Percentiles rank a stretch among this genome's conserved stretches.
Conservation (phyloP, 2,329 filamentous ascomycete genomes). For the Botrytis pseudocinerea region DNA sequence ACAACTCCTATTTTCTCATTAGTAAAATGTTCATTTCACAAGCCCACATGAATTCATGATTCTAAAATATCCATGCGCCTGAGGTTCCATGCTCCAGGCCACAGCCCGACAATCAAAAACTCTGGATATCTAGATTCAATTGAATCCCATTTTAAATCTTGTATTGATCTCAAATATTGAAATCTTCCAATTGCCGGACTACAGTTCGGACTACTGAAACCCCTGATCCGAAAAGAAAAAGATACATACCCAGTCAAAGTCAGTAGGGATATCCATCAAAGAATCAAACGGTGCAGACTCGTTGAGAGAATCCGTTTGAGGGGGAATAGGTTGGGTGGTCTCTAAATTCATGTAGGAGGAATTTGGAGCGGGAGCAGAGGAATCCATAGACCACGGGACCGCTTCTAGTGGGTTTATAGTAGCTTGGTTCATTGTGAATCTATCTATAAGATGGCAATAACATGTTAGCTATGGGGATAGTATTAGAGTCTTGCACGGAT, state of each 20-base stretch:
- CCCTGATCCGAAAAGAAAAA: neutral
- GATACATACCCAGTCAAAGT: constrained; percentile 14
- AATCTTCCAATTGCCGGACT: neutral
- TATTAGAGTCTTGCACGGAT: neutral
- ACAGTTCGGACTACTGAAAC: neutral
- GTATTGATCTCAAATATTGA: neutral
- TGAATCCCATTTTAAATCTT: neutral
- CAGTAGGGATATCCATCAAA: neutral
- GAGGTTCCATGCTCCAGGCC: neutral
- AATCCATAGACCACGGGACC: neutral
- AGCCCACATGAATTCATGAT: neutral
- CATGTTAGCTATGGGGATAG: neutral
- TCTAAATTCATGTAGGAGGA: neutral
- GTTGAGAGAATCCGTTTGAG: neutral
- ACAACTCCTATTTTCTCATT: neutral
- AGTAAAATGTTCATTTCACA: neutral
- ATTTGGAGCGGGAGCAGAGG: neutral
- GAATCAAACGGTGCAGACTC: neutral
- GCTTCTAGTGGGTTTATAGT: neutral
- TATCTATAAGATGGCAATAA: neutral
- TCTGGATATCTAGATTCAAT: neutral
- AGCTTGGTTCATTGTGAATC: neutral
- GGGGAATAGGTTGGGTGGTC: neutral
- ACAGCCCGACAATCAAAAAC: neutral
- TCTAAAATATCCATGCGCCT: neutral